Conservation (phyloP, 1,139 yeast genomes). For the Keqinozyma sinolaborantium region DNA sequence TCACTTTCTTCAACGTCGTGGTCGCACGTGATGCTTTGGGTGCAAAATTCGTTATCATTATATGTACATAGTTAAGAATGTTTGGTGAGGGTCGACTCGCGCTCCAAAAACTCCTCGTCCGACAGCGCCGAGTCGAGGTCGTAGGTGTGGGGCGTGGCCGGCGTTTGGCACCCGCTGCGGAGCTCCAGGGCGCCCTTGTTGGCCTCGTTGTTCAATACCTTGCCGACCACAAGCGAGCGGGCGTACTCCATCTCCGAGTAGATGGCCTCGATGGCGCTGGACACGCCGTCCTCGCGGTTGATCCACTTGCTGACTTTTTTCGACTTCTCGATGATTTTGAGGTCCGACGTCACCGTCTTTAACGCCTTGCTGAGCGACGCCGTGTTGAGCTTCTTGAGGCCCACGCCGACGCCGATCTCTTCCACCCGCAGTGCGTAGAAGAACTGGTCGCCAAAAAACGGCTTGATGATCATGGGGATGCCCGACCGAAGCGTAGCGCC, state of each 20-base stretch:
- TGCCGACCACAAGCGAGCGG: conserved; percentile 32
- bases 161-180: background rate
- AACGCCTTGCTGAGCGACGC: conserved; percentile 65
- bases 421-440: conserved; percentile 85
- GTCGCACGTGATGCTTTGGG: too few species aligned
- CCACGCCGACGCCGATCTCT: conserved; percentile 85
- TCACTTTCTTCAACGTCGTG: too few species aligned
- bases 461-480: conserved; percentile 83
- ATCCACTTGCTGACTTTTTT: conserved; percentile 58
- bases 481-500: conserved; percentile 90
- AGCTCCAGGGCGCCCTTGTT: background rate
- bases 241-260: conserved; percentile 83
- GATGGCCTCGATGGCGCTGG: conserved; percentile 68
- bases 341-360: conserved; percentile 61
- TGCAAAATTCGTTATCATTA: too few species aligned
- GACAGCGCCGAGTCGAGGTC: background rate
- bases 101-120: too few species aligned
- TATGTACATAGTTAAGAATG: too few species aligned
- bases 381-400: conserved; percentile 63
- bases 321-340: conserved; percentile 66
- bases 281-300: conserved; percentile 72
- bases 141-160: background rate
- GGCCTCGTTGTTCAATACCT: conserved; percentile 13
- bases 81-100: too few species aligned
- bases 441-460: conserved; percentile 95